phyloP scores from a whole-genome alignment of 495 filamentous ascomycete species.

The Talaromyces trachyspermus region DNA sequence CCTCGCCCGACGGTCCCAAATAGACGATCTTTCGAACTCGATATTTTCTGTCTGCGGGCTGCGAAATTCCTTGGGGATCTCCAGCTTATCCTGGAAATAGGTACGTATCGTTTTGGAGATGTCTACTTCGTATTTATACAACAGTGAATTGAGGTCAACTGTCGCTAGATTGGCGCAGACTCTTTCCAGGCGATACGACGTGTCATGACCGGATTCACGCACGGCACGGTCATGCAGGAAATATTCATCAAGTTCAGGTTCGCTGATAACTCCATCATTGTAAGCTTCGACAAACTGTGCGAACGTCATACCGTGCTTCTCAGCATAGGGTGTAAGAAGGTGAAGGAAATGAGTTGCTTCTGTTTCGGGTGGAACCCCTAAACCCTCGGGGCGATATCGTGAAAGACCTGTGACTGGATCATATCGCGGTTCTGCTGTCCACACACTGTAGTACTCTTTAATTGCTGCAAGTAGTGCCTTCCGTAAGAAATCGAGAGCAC shows the following conservation, averaged over 20 bases:
- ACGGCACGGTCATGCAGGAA: constrained; percentile 93
- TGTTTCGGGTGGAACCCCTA: constrained; percentile 89
- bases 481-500: constrained; percentile 67
- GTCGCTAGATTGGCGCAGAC: constrained; percentile 85
- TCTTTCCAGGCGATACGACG: constrained; percentile 82
- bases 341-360: constrained; percentile 84
- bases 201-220: constrained; percentile 96
- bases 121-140: constrained; percentile 95
- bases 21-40: constrained; percentile 67
- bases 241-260: constrained; percentile 88
- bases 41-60: constrained; percentile 46
- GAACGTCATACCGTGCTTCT: constrained; percentile 76
- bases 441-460: constrained; percentile 92
- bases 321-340: constrained; percentile 74
- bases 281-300: constrained; percentile 79
- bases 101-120: constrained; percentile 76
- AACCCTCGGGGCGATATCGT: constrained; percentile 79
- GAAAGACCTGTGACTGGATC: constrained; percentile 80
- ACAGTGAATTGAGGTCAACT: constrained; percentile 83
- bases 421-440: constrained; percentile 72
- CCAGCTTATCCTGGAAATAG: constrained; percentile 70
- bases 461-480: constrained; percentile 80
- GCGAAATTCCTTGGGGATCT: constrained; percentile 73
- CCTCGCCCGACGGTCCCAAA: constrained; percentile 81
- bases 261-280: constrained; percentile 65